Conservation (phyloP, 768 basidiomycete species). For the Dacryopinax spathularia region DNA sequence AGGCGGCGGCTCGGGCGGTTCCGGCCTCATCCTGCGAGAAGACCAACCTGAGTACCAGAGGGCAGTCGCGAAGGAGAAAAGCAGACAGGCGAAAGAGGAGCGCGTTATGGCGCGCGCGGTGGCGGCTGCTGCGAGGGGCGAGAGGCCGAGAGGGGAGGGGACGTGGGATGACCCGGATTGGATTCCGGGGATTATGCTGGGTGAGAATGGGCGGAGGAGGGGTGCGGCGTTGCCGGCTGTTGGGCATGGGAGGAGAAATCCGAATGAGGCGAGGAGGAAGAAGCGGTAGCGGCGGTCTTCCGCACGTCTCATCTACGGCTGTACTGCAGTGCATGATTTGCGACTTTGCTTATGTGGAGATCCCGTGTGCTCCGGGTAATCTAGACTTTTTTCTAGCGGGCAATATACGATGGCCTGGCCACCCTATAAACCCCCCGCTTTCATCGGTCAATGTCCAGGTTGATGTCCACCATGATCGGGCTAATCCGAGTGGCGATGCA, state of each 20-base stretch:
- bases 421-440: no score
- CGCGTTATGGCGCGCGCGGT: slow-evolving; percentile 51
- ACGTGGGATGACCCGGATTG: slow-evolving; percentile 96
- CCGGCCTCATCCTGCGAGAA: slow-evolving; percentile 78
- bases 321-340: no score
- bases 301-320: no score
- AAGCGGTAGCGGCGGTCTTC: slow-evolving; percentile 20
- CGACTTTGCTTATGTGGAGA: no score
- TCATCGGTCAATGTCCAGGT: no score
- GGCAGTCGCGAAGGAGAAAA: slow-evolving; percentile 64
- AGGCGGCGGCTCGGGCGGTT: slow-evolving; percentile 48
- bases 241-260: slow-evolving; percentile 79
- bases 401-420: no score
- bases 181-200: slow-evolving; percentile 64
- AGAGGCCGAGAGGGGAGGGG: slow-evolving; percentile 30
- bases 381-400: no score
- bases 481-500: slow-evolving; percentile 4
- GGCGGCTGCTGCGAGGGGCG: slow-evolving; percentile 26
- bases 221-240: slow-evolving; percentile 61
- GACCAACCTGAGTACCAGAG: slow-evolving; percentile 81
- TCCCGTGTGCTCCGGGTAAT: no score
- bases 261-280: slow-evolving; percentile 57
- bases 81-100: slow-evolving; percentile 64
- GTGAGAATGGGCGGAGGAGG: slow-evolving; percentile 36
- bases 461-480: no score